These are phyloP conservation scores for Cystobasidiaceae sp. DNA, from an alignment of 1,284 basidiomycete species.

Conservation along the genomic window DNA sequence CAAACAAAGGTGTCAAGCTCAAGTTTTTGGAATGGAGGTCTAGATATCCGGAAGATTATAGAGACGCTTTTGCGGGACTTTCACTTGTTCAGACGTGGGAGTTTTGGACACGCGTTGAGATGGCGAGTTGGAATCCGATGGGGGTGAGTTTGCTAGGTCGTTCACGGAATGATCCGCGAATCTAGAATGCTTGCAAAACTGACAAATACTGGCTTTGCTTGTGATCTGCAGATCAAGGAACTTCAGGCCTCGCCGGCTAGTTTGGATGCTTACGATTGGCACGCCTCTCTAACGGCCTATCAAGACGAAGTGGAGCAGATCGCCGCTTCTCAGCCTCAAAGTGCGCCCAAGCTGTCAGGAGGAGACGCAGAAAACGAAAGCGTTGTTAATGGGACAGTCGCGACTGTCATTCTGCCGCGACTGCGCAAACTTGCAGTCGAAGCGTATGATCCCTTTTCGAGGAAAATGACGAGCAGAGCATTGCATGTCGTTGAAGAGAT, in stretches of 20 bases:
- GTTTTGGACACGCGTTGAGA: conserved; percentile 85
- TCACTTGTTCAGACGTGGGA: conserved; percentile 90
- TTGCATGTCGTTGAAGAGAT: conserved; percentile 75
- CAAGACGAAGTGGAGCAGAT: conserved; percentile 48
- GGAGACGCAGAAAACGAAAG: conserved; percentile 69
- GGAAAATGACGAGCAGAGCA: conserved; percentile 59
- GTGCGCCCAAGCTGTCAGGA: conserved; percentile 53
- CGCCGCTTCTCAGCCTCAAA: conserved; percentile 46
- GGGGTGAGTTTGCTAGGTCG: conserved; percentile 54
- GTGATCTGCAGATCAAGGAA: conserved; percentile 32
- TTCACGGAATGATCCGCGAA: not conserved
- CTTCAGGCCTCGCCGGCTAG: conserved; percentile 54
- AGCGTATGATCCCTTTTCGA: conserved; percentile 75
- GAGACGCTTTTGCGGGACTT: conserved; percentile 81
- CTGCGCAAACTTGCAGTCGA: conserved; percentile 66
- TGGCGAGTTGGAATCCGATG: conserved; percentile 79
- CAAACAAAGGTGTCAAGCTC: conserved; percentile 61
- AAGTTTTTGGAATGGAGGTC: conserved; percentile 77
- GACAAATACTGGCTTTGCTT: not conserved
- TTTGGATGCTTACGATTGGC: conserved; percentile 79
- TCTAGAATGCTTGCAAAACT: not conserved
- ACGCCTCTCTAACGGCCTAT: conserved; percentile 68
- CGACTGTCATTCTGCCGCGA: conserved; percentile 71
- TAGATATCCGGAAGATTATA: conserved; percentile 72
- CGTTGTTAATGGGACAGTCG: conserved; percentile 79